Evolutionary conservation across 176 grass and related monocot species (phyloP), one percentile per base, ranked within the genome.

Genomic region (Aegilops bicornis): DNA sequence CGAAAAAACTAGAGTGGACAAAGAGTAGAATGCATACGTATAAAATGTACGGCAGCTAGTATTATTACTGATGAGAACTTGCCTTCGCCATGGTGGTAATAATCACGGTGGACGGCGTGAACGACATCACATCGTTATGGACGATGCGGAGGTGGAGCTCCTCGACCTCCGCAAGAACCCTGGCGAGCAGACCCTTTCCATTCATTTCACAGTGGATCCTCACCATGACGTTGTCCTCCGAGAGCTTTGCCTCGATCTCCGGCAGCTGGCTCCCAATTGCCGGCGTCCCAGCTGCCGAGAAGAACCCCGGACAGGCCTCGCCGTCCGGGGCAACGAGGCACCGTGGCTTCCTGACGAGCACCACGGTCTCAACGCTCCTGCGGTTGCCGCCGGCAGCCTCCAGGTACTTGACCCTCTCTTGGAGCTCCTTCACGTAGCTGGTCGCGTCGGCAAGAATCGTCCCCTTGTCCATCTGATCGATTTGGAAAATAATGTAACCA

Each of bases 371-470:
- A 19, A 61, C 22, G 22, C 56, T 87, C 85, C 27, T 80, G 37
- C 54, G 36, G 19, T 45, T 72, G 64, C 79, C 36, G 79, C 79
- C 77, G 76, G 50, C 84, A 7, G 62, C 31, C 82, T 91, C 86
- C 64, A 94, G 69, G 2, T n/a, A 68, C 40, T 82, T 91, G 82
- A 91, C 30, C 85, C 80, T 94, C 25, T 72, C 79, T 25, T 89
- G 60, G 20, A 94, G 92, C 67, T 94, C 89, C 79, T 89, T 89
- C 11, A 94, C 83, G 37, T 91, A 87, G 69, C 11, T 69, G 19
- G 85, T 81, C 11, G 92, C 92, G 25, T 91, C 89, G 16, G 83
- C 59, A 36, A 94, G 89, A 64, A 94, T 89, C n/a, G 92, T 91
- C 48, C 86, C 92, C 74, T 94, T 94, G 76, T 94, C 86, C 82